These are phyloP conservation scores for Acanthamoeba lenticulata DNA, from an alignment of 208 protist species.

Conservation along the genomic window DNA sequence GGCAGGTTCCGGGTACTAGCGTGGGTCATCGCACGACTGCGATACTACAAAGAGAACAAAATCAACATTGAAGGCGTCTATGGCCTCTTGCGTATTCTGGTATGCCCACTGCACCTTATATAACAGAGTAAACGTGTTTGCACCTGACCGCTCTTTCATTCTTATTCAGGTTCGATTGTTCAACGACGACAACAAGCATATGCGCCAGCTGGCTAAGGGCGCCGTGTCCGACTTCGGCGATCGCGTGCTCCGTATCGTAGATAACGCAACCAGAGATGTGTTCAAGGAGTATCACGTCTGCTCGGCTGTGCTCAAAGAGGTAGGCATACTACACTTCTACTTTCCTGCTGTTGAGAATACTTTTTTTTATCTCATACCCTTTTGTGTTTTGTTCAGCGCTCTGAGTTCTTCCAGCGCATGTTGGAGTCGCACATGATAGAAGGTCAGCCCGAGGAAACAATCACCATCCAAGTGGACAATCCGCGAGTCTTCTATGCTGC, in stretches of 20 bases:
- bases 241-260: conserved; percentile 32
- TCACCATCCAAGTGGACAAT: conserved; percentile 64
- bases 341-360: too few relatives aligned
- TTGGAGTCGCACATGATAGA: conserved; percentile 63
- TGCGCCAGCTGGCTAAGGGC: conserved; percentile 8
- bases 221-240: conserved; percentile 51
- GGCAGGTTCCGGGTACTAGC: conserved; percentile 37
- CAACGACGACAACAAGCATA: conserved; percentile 63
- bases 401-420: conserved; percentile 65
- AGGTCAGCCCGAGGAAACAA: conserved; percentile 19
- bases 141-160: not conserved
- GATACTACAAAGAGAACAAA: conserved; percentile 60
- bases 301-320: conserved; percentile 50
- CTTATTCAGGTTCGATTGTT: not conserved
- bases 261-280: not conserved
- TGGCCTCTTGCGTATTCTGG: conserved; percentile 15
- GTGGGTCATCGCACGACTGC: conserved; percentile 56
- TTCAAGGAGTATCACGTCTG: conserved; percentile 56
- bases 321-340: not conserved
- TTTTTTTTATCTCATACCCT: not conserved
- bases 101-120: too few relatives aligned
- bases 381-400: not conserved
- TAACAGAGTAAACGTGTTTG: too few relatives aligned
- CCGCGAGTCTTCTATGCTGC: conserved; percentile 33
- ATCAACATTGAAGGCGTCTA: conserved; percentile 40